Base-by-base conservation (phyloP, 2,329 filamentous ascomycete species). In the Aurifilum marmelostoma region DNA sequence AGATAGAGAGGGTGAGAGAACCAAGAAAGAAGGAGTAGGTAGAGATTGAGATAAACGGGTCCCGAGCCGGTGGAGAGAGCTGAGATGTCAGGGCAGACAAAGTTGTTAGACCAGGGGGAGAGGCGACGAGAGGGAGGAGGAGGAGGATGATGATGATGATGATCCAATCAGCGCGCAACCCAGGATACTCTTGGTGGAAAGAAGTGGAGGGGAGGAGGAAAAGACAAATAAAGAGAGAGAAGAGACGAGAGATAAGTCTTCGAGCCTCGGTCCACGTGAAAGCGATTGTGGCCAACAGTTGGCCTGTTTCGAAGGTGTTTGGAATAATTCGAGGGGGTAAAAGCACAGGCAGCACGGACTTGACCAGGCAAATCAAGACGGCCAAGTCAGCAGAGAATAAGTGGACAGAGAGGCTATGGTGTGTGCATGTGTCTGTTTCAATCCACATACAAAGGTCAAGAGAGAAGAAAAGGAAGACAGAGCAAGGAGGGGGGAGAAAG, bases 1-100 rank as follows among this genome's bases (percentile, higher is more conserved):
- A 43, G 37, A 24, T 7, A 43, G 59, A 21, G 41, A 16, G 27
- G 47, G 24, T n/a, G 29, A 52, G 27, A n/a, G 52, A 18, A 37
- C 8, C 58, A 60, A 39, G 58, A 37, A 60, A 39, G 58, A 37
- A 11, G 32, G 58, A 32, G 18, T 11, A 47, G 18, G 43, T 37
- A 32, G 32, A 37, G 56, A 59, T 59, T n/a, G 59, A 62, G 34
- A 62, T 39, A 27, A 43, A 62, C 59, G 59, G 59, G n/a, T 18
- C 34, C 32, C 21, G 34, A 39, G 39, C 18, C 16, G 39, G 59
- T 62, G 59, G 59, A 62, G 59, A 61, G 34, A 41, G 59, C 59
- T 62, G 59, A 62, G 39, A 62, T 27, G 37, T 62, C 59, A 62
- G 59, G 59, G 34, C 59, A 43, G 32, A 62, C 59, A 43, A 43